Conservation (phyloP, 2,329 filamentous ascomycete genomes). For the Apiospora pterosperma region DNA sequence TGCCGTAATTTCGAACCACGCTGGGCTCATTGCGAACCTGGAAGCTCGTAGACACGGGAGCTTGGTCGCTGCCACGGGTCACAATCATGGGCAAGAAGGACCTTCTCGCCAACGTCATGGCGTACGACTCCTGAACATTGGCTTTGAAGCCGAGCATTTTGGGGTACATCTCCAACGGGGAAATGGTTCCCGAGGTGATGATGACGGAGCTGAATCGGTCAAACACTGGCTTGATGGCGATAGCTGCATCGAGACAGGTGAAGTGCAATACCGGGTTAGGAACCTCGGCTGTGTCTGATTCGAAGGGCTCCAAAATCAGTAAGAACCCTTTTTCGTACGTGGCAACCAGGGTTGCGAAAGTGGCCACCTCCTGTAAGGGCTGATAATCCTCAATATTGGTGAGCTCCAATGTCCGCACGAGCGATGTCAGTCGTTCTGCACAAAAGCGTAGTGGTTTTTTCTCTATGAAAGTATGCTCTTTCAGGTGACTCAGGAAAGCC, state of each 20-base stretch:
- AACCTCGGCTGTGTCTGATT: conserved; percentile 91
- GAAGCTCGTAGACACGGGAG: conserved; percentile 88
- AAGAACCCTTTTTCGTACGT: conserved; percentile 97
- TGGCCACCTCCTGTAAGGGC: conserved; percentile 93
- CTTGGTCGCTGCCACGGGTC: conserved; percentile 90
- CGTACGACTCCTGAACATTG: conserved; percentile 94
- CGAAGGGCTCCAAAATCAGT: conserved; percentile 94
- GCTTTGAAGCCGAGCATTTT: conserved; percentile 95
- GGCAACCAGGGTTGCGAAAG: conserved; percentile 91
- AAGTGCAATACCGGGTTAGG: conserved; percentile 97
- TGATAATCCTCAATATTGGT: conserved; percentile 99
- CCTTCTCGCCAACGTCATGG: conserved; percentile 88
- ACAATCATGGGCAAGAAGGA: conserved; percentile 99
- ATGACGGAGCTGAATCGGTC: conserved; percentile 97
- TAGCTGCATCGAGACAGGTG: conserved; percentile 93
- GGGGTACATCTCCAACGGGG: conserved; percentile 96
- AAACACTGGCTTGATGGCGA: conserved; percentile 96
- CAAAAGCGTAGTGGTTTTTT: conserved; percentile 94
- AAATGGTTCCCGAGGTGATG: conserved; percentile 96
- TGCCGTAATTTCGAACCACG: conserved; percentile 96
- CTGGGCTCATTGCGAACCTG: conserved; percentile 93
- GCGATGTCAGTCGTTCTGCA: conserved; percentile 87
- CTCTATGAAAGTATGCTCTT: conserved; percentile 96
- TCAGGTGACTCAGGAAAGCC: conserved; percentile 88
- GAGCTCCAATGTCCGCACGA: conserved; percentile 90